Evolutionary conservation across 2,329 filamentous ascomycete genomes (phyloP).

Genomic region (Arthrinium puccinioides): DNA sequence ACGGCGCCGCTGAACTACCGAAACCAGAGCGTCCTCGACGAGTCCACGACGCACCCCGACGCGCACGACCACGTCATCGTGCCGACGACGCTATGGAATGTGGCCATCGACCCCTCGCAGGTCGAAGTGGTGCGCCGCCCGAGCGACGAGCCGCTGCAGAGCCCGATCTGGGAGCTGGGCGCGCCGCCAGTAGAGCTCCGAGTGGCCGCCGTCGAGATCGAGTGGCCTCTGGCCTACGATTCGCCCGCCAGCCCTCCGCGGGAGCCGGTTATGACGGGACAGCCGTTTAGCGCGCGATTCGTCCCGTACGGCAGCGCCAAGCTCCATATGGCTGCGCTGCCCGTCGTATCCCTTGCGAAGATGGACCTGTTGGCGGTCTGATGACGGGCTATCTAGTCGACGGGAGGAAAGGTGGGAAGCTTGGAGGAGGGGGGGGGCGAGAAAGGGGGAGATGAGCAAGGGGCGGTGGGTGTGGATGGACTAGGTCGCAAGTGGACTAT

Average conservation of each 20-base stretch:
- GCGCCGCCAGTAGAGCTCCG: constrained; percentile 22
- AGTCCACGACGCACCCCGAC: constrained; percentile 15
- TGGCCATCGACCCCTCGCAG: constrained; percentile 24
- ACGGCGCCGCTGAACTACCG: constrained; percentile 12
- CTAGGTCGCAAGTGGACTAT: neutral
- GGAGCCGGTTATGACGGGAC: constrained; percentile 11
- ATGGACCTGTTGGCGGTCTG: constrained; percentile 12
- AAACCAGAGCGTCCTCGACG: constrained; percentile 6
- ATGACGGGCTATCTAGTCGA: neutral
- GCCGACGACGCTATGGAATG: constrained; percentile 19
- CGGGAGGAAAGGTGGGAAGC: neutral
- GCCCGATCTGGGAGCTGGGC: constrained; percentile 21
- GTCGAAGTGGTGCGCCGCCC: constrained; percentile 12
- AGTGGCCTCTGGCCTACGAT: constrained; percentile 20
- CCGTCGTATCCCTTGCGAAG: constrained; percentile 13
- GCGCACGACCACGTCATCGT: constrained; percentile 21
- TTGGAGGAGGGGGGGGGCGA: too few relatives aligned
- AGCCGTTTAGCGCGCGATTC: constrained; percentile 20
- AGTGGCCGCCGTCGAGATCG: constrained; percentile 22
- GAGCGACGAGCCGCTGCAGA: constrained; percentile 10
- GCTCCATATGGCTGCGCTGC: constrained; percentile 24
- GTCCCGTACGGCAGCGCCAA: constrained; percentile 25
- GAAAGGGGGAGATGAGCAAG: too few relatives aligned
- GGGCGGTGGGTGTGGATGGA: neutral
- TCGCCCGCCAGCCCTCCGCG: constrained; percentile 17